Conservation (phyloP, 148 eudicot species). For the Fagopyrum tataricum region DNA sequence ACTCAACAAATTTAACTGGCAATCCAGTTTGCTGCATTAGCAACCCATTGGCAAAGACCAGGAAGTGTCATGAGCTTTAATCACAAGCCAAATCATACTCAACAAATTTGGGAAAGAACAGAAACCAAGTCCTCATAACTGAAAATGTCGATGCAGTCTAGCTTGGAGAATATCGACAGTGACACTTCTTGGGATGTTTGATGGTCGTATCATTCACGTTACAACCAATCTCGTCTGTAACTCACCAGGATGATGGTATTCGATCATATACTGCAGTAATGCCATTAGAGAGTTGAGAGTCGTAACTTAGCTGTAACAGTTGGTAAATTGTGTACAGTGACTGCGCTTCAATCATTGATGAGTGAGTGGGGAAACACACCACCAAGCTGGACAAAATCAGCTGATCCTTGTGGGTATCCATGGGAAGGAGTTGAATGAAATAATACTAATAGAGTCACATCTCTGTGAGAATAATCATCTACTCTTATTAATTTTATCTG, state of each 20-base stretch:
- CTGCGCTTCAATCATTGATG: constrained; percentile 54
- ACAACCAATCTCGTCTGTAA: constrained; percentile 29
- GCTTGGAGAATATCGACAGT: no score
- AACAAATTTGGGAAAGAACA: constrained; percentile 60
- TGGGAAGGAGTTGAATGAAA: constrained; percentile 93
- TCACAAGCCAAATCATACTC: constrained; percentile 52
- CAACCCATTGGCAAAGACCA: no score
- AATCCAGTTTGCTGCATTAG: no score
- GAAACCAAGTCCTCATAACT: constrained; percentile 71
- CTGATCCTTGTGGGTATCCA: constrained; percentile 62
- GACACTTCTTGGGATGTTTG: no score
- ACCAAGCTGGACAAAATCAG: constrained; percentile 66
- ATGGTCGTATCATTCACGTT: not conserved
- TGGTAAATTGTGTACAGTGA: constrained; percentile 32
- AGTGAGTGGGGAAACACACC: constrained; percentile 67
- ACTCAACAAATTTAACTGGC: constrained; percentile 84
- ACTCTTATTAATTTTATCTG: not conserved
- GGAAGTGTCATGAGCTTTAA: no score
- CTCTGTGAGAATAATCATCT: constrained; percentile 57
- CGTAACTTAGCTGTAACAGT: not conserved
- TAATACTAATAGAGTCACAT: constrained; percentile 54
- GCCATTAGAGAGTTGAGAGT: not conserved
- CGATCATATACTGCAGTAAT: not conserved
- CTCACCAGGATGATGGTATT: constrained; percentile 61
- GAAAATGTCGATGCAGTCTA: no score